Evolutionary conservation across 345 rosid genomes (phyloP).

Genomic region (Citrus unshiu): DNA sequence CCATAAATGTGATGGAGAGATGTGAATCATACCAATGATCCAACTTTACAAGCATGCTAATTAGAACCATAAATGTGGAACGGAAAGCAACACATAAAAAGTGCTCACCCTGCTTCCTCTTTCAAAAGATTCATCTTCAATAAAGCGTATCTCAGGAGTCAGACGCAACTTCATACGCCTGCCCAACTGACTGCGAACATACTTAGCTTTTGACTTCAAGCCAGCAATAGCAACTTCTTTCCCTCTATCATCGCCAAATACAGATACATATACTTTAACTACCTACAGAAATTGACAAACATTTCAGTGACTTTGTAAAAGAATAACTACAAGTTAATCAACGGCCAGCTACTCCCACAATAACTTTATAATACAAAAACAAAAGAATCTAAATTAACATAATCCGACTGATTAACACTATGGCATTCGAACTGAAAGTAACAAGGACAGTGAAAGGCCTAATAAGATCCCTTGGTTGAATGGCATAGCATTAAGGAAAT

Average conservation of each 20-base stretch:
- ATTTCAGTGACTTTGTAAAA: neutral
- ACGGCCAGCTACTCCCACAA: neutral
- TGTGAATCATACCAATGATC: neutral
- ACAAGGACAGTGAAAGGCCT: neutral
- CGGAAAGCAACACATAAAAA: slow-evolving; percentile 1
- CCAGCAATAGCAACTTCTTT: slow-evolving; percentile 86
- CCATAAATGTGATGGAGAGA: neutral
- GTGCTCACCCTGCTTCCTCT: slow-evolving; percentile 87
- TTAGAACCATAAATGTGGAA: neutral
- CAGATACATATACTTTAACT: slow-evolving; percentile 92
- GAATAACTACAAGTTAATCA: neutral
- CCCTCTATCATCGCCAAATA: slow-evolving; percentile 95
- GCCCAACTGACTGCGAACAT: slow-evolving; percentile 75
- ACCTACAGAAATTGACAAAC: slow-evolving; percentile 40
- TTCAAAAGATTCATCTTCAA: slow-evolving; percentile 84
- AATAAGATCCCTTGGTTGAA: neutral
- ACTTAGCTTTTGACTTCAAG: slow-evolving; percentile 74
- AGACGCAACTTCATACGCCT: slow-evolving; percentile 85
- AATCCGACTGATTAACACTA: neutral
- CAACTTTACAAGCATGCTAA: neutral
- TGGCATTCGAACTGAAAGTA: neutral
- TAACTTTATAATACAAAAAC: neutral
- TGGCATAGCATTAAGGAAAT: neutral
- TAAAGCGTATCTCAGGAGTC: slow-evolving; percentile 84
- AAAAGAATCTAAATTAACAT: neutral